These are phyloP conservation scores for Cryoendolithus antarcticus DNA, from an alignment of 2,329 filamentous ascomycete species.

Conservation along the genomic window DNA sequence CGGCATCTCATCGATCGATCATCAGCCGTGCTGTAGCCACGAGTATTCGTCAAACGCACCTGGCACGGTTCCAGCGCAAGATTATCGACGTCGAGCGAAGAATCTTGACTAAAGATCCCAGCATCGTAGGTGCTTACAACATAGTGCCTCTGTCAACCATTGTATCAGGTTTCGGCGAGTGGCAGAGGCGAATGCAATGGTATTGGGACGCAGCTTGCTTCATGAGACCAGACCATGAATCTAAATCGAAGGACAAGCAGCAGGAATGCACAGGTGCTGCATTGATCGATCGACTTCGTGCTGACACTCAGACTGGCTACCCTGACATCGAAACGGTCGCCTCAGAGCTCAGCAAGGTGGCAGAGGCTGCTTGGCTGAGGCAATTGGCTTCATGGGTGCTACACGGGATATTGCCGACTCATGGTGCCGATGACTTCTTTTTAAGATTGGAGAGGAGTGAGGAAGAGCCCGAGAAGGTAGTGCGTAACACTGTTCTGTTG, in stretches of 20 bases:
- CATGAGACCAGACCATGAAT: slow-evolving; percentile 38
- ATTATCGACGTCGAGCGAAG: slow-evolving; percentile 72
- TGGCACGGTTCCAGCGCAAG: slow-evolving; percentile 69
- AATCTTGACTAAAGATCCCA: slow-evolving; percentile 64
- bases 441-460: slow-evolving; percentile 31
- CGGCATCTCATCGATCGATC: slow-evolving; percentile 59
- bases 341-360: slow-evolving; percentile 57
- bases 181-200: slow-evolving; percentile 78
- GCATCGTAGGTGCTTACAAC: slow-evolving; percentile 77
- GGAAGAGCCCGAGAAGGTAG: slow-evolving; percentile 36
- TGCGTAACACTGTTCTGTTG: slow-evolving; percentile 47
- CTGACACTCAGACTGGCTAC: slow-evolving; percentile 77
- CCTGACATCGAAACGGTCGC: slow-evolving; percentile 70
- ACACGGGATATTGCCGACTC: slow-evolving; percentile 69
- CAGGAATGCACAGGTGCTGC: slow-evolving; percentile 34
- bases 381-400: slow-evolving; percentile 84
- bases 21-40: slow-evolving; percentile 81
- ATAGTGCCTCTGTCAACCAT: slow-evolving; percentile 84
- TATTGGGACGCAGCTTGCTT: slow-evolving; percentile 61
- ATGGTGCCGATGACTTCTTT: slow-evolving; percentile 76
- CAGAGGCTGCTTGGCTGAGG: slow-evolving; percentile 83
- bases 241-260: not conserved
- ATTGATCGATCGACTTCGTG: slow-evolving; percentile 64
- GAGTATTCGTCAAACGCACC: slow-evolving; percentile 60
- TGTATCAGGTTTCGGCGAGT: slow-evolving; percentile 72